phyloP scores from a whole-genome alignment of 768 basidiomycete species.

The Suillus plorans region DNA sequence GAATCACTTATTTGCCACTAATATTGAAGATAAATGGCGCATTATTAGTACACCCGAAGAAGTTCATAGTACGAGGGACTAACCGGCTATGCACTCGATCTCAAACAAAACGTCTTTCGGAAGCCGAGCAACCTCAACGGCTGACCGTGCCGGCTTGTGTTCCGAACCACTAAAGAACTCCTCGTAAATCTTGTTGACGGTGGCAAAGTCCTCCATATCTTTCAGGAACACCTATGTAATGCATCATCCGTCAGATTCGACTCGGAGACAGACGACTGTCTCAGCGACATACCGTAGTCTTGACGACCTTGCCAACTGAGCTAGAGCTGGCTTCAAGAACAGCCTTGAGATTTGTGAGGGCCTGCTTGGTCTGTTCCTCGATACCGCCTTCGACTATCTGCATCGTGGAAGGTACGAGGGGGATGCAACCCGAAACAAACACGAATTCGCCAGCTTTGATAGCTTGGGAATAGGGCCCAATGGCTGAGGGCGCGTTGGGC shows the following conservation, averaged over 20 bases:
- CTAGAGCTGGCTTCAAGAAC: constrained; percentile 84
- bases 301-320: constrained; percentile 77
- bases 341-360: constrained; percentile 80
- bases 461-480: constrained; percentile 89
- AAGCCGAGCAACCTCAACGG: constrained; percentile 85
- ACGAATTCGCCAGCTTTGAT: constrained; percentile 81
- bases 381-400: constrained; percentile 73
- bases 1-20: constrained; percentile 1
- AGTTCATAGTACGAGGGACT: background rate
- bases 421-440: constrained; percentile 89
- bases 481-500: constrained; percentile 61
- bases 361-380: constrained; percentile 79
- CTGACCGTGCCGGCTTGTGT: constrained; percentile 91
- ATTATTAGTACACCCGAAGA: background rate
- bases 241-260: background rate
- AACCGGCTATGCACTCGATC: constrained; percentile 88
- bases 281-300: constrained; percentile 72
- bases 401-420: constrained; percentile 71
- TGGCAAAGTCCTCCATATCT: constrained; percentile 85
- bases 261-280: background rate
- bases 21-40: background rate
- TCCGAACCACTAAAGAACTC: constrained; percentile 69
- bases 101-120: constrained; percentile 93
- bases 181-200: constrained; percentile 80
- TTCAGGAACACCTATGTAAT: constrained; percentile 80